Evolutionary conservation across 345 rosid genomes (phyloP), one percentile per base, ranked within the genome.

Genomic region (Aurinia saxatilis): DNA sequence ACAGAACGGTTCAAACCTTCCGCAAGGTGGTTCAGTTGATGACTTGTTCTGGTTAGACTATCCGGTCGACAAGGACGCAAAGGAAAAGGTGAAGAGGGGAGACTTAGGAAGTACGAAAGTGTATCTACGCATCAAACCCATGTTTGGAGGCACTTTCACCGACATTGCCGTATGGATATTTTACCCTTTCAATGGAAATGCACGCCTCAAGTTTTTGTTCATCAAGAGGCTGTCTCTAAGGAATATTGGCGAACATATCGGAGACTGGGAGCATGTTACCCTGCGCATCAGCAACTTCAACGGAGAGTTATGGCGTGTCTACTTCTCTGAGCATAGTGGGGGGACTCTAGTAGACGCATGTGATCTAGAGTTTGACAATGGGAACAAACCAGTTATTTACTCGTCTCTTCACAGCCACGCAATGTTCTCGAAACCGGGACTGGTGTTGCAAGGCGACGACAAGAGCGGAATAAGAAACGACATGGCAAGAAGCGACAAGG

Each of bases 261-360:
- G 97, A 1, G 95, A 90, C 8, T 90, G 95, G 97, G 97, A 90
- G 77, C 95, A 85, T 37, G 55, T 85, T 47, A 82, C 92, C 6
- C 59, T 90, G 10, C 78, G 97, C 65, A 53, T 87, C 29, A 90
- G 91, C 81, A 90, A 90, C 48, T 87, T 90, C 62, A 73, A 65
- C 16, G 93, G 87, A 2, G 76, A 80, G 75, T 65, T 90, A 2
- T 55, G 70, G 69, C 50, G 79, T 1, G 79, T 79, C 8, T 87
- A 75, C 60, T 77, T 82, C 41, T 75, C 88, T 3, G 60, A 83
- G 64, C 93, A 87, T 62, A 79, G 87, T n/a, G 60, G 78, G 2
- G 97, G 97, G 6, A 52, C 60, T 0, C 81, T 91, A 81, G 50
- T 82, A 19, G 60, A 72, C 9, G 80, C 82, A 0, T 69, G 88